A percentile compares a stretch with the other conserved stretches of the same genome.
Conservation (phyloP, 305 asterid species). For the Andrographis paniculata region DNA sequence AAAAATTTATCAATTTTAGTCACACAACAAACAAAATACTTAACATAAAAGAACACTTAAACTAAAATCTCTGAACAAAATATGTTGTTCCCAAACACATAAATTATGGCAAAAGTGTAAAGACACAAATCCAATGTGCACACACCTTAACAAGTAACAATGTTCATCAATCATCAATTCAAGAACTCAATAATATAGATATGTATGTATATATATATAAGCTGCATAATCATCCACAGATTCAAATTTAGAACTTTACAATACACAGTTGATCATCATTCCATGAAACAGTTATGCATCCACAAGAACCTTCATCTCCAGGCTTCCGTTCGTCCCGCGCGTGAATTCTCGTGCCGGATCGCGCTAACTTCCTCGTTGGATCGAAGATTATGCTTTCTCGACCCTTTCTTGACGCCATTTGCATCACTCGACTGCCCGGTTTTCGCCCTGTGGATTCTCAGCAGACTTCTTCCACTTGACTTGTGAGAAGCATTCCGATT, state of each 20-base stretch:
- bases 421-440: neutral
- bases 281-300: neutral
- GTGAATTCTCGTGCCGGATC: conserved; percentile 21
- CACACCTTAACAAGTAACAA: too few relatives aligned
- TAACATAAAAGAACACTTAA: too few relatives aligned
- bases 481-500: neutral
- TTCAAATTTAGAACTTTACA: neutral
- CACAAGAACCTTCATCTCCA: conserved; percentile 28
- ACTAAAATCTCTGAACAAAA: too few relatives aligned
- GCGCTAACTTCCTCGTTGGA: conserved; percentile 21
- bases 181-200: neutral
- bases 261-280: neutral
- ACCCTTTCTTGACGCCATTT: neutral
- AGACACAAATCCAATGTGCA: too few relatives aligned
- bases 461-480: neutral
- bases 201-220: neutral
- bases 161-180: neutral
- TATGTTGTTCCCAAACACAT: too few relatives aligned
- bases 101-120: too few relatives aligned
- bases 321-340: conserved; percentile 26
- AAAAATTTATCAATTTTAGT: too few relatives aligned
- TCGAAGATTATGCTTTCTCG: conserved; percentile 11
- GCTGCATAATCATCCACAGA: neutral
- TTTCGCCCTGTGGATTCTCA: neutral
- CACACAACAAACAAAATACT: too few relatives aligned